A percentile compares a stretch with the other conserved stretches of the same genome.
Conservation (phyloP, 257 asterid genomes). For the Craterostigma plantagineum region DNA sequence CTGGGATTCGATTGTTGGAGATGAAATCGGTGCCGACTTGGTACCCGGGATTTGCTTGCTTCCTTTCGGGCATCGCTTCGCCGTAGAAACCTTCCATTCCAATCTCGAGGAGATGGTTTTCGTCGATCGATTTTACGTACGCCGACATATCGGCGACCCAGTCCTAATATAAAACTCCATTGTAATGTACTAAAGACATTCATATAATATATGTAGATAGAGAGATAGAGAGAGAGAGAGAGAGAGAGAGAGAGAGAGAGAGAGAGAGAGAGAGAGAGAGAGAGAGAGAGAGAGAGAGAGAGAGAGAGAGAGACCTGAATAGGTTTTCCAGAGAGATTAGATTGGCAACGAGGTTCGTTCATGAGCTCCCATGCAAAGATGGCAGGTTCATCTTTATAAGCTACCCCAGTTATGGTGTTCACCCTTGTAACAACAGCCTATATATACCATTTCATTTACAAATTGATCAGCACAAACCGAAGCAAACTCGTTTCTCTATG, state of each 20-base stretch:
- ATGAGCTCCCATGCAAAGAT: slow-evolving; percentile 1
- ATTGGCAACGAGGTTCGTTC: neutral
- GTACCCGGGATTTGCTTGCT: slow-evolving; percentile 30
- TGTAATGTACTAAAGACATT: too few species aligned
- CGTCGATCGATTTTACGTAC: slow-evolving; percentile 61
- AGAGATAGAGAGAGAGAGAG: too few species aligned
- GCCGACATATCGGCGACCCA: slow-evolving; percentile 82
- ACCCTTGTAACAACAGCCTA: neutral
- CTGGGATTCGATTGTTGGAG: slow-evolving; percentile 48
- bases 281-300: too few species aligned
- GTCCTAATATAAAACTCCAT: slow-evolving; percentile 19
- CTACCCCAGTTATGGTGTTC: slow-evolving; percentile 3
- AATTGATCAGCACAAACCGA: too few species aligned
- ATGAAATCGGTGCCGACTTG: slow-evolving; percentile 70
- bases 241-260: too few species aligned
- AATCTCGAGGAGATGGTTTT: slow-evolving; percentile 56
- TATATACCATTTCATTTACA: neutral
- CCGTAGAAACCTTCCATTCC: slow-evolving; percentile 91
- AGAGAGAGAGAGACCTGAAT: slow-evolving; percentile 1
- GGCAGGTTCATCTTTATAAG: neutral
- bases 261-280: too few species aligned
- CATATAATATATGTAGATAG: too few species aligned
- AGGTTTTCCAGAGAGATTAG: neutral
- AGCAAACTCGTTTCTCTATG: too few species aligned
- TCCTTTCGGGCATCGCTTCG: slow-evolving; percentile 37